A percentile compares a stretch with the other conserved stretches of the same genome.
Evolutionary conservation across 2,329 filamentous ascomycete genomes (phyloP).

Genomic region (Fusarium hostae): DNA sequence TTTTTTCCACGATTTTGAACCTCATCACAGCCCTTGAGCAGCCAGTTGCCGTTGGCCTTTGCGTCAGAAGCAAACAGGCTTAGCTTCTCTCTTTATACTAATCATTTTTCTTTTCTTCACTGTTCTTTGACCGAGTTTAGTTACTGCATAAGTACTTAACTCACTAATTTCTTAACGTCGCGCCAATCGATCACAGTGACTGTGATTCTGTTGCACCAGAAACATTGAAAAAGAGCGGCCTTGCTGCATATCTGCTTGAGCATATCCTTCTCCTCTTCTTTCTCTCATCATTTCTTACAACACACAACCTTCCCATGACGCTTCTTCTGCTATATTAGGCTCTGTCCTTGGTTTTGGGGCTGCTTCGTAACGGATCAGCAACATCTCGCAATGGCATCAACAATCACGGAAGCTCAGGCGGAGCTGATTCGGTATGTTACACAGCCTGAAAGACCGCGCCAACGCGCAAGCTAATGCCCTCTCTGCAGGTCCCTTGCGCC

Average conservation of each 20-base stretch:
- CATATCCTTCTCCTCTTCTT: constrained; percentile 15
- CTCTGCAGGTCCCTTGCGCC: constrained; percentile 76
- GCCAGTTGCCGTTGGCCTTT: constrained; percentile 30
- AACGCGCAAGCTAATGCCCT: constrained; percentile 15
- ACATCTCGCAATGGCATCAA: constrained; percentile 49
- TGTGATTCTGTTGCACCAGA: constrained; percentile 21
- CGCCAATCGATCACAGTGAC: constrained; percentile 22
- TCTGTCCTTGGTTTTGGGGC: constrained; percentile 33
- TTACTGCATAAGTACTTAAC: neutral
- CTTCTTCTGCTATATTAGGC: constrained; percentile 36
- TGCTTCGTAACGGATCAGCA: constrained; percentile 24
- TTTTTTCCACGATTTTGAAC: constrained; percentile 41
- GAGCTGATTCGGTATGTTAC: constrained; percentile 66
- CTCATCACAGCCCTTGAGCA: constrained; percentile 38
- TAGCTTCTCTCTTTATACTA: constrained; percentile 22
- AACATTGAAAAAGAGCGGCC: constrained; percentile 21
- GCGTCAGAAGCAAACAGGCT: constrained; percentile 38
- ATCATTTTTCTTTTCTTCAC: constrained; percentile 17
- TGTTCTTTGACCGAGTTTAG: constrained; percentile 10
- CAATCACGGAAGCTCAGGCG: constrained; percentile 62
- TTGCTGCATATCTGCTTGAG: constrained; percentile 25
- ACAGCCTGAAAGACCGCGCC: constrained; percentile 1
- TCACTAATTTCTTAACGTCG: constrained; percentile 1
- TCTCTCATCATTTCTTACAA: constrained; percentile 1
- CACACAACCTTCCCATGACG: constrained; percentile 40